Percentiles rank a stretch among this genome's conserved stretches.
Evolutionary conservation across 345 rosid genomes (phyloP).

Genomic region (Melastoma malabathricum): DNA sequence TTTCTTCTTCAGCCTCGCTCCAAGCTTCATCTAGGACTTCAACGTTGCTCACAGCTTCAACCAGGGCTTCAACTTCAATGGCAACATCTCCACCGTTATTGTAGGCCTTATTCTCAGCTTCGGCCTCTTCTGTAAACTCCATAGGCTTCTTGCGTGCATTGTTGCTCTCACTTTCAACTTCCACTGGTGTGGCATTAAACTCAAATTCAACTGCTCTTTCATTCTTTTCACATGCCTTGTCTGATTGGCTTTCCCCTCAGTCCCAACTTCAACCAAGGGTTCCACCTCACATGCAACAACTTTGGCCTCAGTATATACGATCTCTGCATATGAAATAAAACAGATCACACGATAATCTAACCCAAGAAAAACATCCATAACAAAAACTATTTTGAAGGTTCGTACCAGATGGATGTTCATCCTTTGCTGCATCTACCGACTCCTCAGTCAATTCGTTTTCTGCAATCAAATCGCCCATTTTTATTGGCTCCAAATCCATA

Average conservation of each 20-base stretch:
- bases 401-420: conserved; percentile 18
- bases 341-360: no score
- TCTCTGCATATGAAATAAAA: conserved; percentile 1
- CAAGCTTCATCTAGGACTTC: no score
- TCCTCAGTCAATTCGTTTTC: conserved; percentile 5
- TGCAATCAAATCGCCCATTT: conserved; percentile 12
- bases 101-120: neutral
- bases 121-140: neutral
- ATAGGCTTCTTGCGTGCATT: conserved; percentile 5
- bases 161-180: neutral
- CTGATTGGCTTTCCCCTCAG: conserved; percentile 6
- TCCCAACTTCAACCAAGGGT: conserved; percentile 12
- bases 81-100: neutral
- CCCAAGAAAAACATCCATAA: neutral
- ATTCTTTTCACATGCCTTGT: neutral
- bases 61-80: no score
- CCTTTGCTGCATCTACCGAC: conserved; percentile 9
- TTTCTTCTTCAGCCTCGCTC: no score
- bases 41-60: no score
- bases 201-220: neutral
- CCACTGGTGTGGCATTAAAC: neutral
- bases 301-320: conserved; percentile 13
- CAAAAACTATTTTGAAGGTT: neutral
- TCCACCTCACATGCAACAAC: neutral
- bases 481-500: conserved; percentile 9